A percentile compares a stretch with the other conserved stretches of the same genome.
phyloP scores from a whole-genome alignment of 2,329 filamentous ascomycete genomes.

The Emergomyces orientalis region DNA sequence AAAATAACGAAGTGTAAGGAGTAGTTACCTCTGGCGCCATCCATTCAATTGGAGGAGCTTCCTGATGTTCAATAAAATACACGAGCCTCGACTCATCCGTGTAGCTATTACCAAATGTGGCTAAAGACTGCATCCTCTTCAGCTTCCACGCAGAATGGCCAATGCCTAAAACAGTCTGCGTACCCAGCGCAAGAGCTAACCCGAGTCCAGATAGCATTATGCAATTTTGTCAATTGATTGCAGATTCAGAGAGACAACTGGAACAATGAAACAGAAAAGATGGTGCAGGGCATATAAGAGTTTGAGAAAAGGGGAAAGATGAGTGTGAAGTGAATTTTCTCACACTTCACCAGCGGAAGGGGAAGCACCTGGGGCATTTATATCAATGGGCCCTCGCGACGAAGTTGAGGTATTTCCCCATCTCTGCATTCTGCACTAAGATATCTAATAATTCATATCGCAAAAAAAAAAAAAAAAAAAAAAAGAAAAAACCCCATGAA shows the following conservation, averaged over 20 bases:
- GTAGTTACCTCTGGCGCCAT: conserved; percentile 37
- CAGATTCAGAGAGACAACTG: background rate
- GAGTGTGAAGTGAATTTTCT: background rate
- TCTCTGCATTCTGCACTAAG: background rate
- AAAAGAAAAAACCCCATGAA: background rate
- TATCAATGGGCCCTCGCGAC: background rate
- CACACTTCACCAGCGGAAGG: background rate
- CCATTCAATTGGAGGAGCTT: conserved; percentile 55
- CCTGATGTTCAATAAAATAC: conserved; percentile 52
- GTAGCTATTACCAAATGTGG: conserved; percentile 67
- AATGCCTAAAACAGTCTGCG: background rate
- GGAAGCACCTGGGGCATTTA: background rate
- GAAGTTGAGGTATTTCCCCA: background rate
- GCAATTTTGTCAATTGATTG: background rate
- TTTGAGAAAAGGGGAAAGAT: background rate
- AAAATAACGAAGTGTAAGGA: background rate
- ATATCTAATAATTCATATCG: background rate
- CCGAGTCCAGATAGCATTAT: background rate
- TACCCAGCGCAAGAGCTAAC: background rate
- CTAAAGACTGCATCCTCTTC: conserved; percentile 50
- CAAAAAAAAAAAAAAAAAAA: too few species aligned
- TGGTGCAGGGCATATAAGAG: background rate
- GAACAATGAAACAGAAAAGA: background rate
- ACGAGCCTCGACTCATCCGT: conserved; percentile 60
- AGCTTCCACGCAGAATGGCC: conserved; percentile 21